These are phyloP conservation scores for Salix suchowensis DNA, from an alignment of 345 rosid species.

Conservation along the genomic window DNA sequence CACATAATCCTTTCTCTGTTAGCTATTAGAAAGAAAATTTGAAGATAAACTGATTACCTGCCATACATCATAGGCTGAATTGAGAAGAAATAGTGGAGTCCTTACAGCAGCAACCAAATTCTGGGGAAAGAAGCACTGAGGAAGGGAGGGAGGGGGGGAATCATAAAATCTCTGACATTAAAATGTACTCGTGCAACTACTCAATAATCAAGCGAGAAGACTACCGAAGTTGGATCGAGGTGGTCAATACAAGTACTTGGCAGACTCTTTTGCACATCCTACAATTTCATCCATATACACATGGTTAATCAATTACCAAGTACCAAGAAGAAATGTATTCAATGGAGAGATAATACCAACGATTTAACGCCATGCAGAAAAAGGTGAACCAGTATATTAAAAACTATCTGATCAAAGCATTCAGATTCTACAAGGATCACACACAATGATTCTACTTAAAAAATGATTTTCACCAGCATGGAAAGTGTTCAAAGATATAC, in stretches of 20 bases:
- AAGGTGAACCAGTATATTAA: background rate
- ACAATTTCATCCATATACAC: slow-evolving; percentile 11
- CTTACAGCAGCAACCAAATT: slow-evolving; percentile 21
- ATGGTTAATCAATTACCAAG: background rate
- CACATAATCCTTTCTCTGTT: background rate
- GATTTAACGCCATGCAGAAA: too few relatives aligned
- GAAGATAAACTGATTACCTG: slow-evolving; percentile 14
- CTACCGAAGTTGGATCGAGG: slow-evolving; percentile 81
- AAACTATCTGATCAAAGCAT: background rate
- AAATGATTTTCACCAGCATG: background rate
- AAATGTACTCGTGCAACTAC: background rate
- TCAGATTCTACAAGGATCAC: background rate
- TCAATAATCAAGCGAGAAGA: slow-evolving; percentile 10
- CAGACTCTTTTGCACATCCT: slow-evolving; percentile 66
- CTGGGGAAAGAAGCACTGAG: slow-evolving; percentile 35
- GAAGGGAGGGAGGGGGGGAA: background rate
- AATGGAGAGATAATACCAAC: too few relatives aligned
- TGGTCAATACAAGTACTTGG: slow-evolving; percentile 63
- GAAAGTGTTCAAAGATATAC: background rate
- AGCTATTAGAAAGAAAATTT: background rate
- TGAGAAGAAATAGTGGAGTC: slow-evolving; percentile 30
- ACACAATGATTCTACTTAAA: background rate
- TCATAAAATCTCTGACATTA: background rate
- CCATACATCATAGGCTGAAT: slow-evolving; percentile 33
- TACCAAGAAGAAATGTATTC: background rate